Percentiles rank a stretch among this genome's conserved stretches.
phyloP scores from a whole-genome alignment of 768 basidiomycete genomes.

The Collybiopsis luxurians region DNA sequence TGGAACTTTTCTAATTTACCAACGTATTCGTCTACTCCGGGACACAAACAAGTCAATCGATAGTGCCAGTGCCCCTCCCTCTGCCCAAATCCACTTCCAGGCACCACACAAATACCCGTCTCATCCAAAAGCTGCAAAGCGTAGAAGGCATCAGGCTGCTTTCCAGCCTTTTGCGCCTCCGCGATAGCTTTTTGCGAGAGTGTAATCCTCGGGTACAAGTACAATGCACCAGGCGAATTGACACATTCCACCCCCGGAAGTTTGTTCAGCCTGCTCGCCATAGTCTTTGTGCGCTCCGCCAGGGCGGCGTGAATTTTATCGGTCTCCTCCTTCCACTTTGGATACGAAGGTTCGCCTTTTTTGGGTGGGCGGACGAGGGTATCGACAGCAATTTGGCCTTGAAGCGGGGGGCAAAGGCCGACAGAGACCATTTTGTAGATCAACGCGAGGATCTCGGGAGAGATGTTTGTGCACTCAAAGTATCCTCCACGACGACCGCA shows the following conservation, averaged over 20 bases:
- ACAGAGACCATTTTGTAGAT: conserved; percentile 98
- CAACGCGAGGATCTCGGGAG: conserved; percentile 72
- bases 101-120: conserved; percentile 92
- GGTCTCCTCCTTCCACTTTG: conserved; percentile 82
- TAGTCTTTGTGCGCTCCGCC: conserved; percentile 62
- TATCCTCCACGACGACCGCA: conserved; percentile 98
- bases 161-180: conserved; percentile 68
- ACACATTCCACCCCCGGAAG: conserved; percentile 91
- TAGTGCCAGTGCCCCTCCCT: conserved; percentile 89
- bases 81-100: conserved; percentile 95
- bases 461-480: conserved; percentile 87
- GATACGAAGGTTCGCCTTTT: conserved; percentile 70
- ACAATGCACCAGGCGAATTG: conserved; percentile 87
- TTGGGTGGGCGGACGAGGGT: conserved; percentile 90
- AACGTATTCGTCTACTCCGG: conserved; percentile 92
- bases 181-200: conserved; percentile 71
- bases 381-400: conserved; percentile 94
- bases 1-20: conserved; percentile 58
- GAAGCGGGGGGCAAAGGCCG: conserved; percentile 82
- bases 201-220: conserved; percentile 84
- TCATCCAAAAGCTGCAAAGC: conserved; percentile 78
- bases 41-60: conserved; percentile 90
- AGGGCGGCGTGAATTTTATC: conserved; percentile 74
- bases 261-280: conserved; percentile 77
- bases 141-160: conserved; percentile 89